These are phyloP conservation scores for Cercospora sp. DNA, from an alignment of 2,329 filamentous ascomycete species.

Conservation along the genomic window DNA sequence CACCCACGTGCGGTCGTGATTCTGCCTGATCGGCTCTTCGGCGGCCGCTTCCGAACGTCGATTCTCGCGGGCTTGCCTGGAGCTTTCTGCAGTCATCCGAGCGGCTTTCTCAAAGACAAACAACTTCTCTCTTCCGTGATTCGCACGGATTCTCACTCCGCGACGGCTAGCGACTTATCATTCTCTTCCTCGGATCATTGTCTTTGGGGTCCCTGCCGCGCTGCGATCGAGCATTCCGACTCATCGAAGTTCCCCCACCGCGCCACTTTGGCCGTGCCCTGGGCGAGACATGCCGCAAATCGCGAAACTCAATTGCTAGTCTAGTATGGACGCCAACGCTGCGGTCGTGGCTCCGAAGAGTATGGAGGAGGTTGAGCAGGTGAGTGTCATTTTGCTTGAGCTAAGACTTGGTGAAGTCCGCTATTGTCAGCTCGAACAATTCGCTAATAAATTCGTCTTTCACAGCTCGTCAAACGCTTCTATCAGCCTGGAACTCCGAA, in stretches of 20 bases:
- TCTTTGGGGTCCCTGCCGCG: not conserved
- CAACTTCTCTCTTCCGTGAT: not conserved
- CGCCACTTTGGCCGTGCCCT: not conserved
- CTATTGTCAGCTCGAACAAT: not conserved
- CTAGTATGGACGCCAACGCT: slow-evolving; percentile 18
- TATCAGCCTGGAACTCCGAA: slow-evolving; percentile 49
- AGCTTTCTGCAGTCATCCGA: not conserved
- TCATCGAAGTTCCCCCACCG: not conserved
- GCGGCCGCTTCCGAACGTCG: not conserved
- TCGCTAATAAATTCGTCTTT: not conserved
- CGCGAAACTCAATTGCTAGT: slow-evolving; percentile 9
- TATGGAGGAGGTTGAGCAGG: slow-evolving; percentile 27
- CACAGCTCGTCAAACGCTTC: slow-evolving; percentile 50
- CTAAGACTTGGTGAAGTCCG: no score
- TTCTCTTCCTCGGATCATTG: not conserved
- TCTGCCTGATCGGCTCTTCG: not conserved
- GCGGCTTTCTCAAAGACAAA: not conserved
- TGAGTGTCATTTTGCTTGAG: slow-evolving; percentile 1
- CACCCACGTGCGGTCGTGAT: not conserved
- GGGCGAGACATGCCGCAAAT: slow-evolving; percentile 17
- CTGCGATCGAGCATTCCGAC: not conserved
- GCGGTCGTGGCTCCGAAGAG: slow-evolving; percentile 23
- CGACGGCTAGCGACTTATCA: not conserved
- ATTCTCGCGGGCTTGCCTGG: not conserved
- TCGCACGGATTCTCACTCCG: not conserved